Evolutionary conservation across 768 basidiomycete genomes (phyloP), one percentile per base, ranked within the genome.

Genomic region (Lactifluus subvellereus): DNA sequence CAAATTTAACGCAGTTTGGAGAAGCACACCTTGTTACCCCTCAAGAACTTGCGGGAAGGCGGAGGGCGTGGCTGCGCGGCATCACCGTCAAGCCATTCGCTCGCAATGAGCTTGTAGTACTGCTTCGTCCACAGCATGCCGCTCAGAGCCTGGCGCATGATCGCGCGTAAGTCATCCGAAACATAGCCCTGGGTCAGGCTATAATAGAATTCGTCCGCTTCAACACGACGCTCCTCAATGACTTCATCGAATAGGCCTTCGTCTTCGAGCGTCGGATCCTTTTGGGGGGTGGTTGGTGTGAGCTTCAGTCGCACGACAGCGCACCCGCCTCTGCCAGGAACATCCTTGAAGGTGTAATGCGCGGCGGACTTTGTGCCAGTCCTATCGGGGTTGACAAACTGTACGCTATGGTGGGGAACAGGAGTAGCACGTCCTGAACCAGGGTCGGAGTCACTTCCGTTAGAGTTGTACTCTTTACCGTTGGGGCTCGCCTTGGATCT

Each of bases 121-220:
- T 98, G 97, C 77, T 98, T 99, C 51, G 91, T 94, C 96, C 97
- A 98, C 57, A 99, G 77, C 97, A 99, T 98, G 11, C 97, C 97
- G 22, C 86, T 86, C 54, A 99, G 76, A 22, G 95, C 97, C 76
- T 98, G 97, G 65, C 97, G 80, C 92, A 92, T 97, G 68, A 99
- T 89, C 74, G 96, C 95, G 72, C 86, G 87, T 69, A 98, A 77
- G 75, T 99, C 97, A 62, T 97, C 93, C 69, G 84, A 91, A 71
- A 96, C 87, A 14, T 90, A 85, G 4, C 93, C 93, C 67, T 86
- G 81, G 45, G 86, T 85, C 58, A 98, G 80, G 5, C 83, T 80
- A 45, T 81, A 79, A 74, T 98, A 99, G 72, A 99, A 99, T 75
- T 99, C 97, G 72, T 98, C 93, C 6, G 94, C 93, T 73, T 99